Conservation (phyloP, 306 rosid genomes). For the Trifolium subterraneum region DNA sequence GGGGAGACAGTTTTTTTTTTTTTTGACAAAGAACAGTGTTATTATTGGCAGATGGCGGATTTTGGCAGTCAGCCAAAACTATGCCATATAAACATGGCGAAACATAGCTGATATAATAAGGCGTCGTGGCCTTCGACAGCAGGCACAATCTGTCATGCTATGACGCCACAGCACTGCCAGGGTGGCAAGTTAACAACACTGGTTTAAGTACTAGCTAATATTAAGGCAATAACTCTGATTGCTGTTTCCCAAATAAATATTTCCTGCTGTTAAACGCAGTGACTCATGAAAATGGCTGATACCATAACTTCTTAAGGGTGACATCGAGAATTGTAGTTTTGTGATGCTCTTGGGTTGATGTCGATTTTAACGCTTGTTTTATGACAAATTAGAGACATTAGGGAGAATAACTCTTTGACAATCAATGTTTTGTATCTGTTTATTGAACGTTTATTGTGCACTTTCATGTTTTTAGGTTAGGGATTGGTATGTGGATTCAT, state of each 20-base stretch:
- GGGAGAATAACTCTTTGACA: constrained; percentile 19
- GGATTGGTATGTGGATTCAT: constrained; percentile 96
- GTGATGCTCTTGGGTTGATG: constrained; percentile 10
- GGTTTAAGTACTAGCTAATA: constrained; percentile 16
- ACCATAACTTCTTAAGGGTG: constrained; percentile 1
- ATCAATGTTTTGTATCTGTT: constrained; percentile 18
- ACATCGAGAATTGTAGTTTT: constrained; percentile 17
- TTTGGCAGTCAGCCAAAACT: not conserved
- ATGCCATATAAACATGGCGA: not conserved
- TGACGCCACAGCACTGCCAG: not conserved
- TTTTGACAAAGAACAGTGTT: not conserved
- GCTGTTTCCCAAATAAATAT: constrained; percentile 8
- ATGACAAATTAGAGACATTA: constrained; percentile 7
- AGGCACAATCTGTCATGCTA: not conserved
- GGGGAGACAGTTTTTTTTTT: too few species aligned
- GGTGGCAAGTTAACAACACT: not conserved
- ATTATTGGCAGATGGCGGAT: not conserved
- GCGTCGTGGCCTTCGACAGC: not conserved
- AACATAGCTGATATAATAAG: not conserved
- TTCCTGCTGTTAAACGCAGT: not conserved
- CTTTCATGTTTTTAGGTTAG: constrained; percentile 62
- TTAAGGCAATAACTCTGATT: not conserved
- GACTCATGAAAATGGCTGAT: constrained; percentile 10
- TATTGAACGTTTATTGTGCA: constrained; percentile 31
- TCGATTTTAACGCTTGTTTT: constrained; percentile 16